These are phyloP conservation scores for Apophysomyces sp. DNA, from an alignment of 371 early-diverging fungal species.

Conservation along the genomic window DNA sequence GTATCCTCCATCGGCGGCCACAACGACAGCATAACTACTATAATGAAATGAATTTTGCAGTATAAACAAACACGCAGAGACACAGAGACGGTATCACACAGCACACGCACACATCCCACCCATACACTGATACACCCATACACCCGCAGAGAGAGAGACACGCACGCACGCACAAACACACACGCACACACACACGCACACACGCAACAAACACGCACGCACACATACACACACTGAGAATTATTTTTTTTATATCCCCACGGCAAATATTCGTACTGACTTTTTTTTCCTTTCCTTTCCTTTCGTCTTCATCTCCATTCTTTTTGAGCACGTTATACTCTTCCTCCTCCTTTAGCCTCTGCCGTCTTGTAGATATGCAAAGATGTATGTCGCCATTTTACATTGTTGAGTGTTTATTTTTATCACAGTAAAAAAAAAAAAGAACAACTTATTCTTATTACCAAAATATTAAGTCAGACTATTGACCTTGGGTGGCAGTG, in stretches of 20 bases:
- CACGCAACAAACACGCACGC: neutral
- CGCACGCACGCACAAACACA: neutral
- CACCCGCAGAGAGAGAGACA: neutral
- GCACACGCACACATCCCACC: neutral
- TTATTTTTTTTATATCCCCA: neutral
- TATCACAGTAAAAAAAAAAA: neutral
- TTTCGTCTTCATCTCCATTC: neutral
- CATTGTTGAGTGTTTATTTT: neutral
- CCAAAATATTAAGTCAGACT: neutral
- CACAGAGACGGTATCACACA: neutral
- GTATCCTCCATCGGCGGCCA: constrained; percentile 1
- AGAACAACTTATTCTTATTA: neutral
- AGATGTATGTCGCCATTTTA: constrained; percentile 2
- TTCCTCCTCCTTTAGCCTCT: neutral
- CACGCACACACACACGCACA: neutral
- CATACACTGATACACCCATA: neutral
- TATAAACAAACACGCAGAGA: neutral
- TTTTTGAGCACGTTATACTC: neutral
- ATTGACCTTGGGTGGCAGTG: no score
- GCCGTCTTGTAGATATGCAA: constrained; percentile 4
- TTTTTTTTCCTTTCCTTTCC: neutral
- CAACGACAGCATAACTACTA: neutral
- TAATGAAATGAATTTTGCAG: neutral
- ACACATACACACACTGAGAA: neutral
- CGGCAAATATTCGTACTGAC: neutral